Evolutionary conservation across 2,329 filamentous ascomycete species (phyloP), one percentile per base, ranked within the genome.

Genomic region (Tolypocladium ophioglossoides): DNA sequence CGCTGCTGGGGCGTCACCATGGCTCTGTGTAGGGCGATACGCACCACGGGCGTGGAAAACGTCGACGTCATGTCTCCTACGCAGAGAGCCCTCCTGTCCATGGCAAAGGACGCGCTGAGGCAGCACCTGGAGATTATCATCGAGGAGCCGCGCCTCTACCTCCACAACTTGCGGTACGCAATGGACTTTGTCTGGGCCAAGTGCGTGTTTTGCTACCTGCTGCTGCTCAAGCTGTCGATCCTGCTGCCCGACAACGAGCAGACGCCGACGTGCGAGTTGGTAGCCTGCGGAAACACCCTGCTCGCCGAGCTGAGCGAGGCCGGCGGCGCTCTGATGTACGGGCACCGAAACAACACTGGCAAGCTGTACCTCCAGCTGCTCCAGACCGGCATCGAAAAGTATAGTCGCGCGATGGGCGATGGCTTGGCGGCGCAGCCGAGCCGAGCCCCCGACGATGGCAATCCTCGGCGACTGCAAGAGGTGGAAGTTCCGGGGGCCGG

Each of bases 171-270:
- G 37, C 73, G 71, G 34, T 80, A 75, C 58, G 77, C 78, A 0
- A 78, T 79, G 72, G 77, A 80, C 53, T 81, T 80, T 55, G 78
- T 81, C 22, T 80, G 78, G 78, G 78, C 78, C 0, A 82, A 82
- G 61, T 78, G 76, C 51, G 77, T 78, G 0, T 81, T 80, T 56
- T 80, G 76, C n/a, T 77, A 80, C 47, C 65, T 81, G 2, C 67
- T 82, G 1, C 70, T 80, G 1, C 70, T 82, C 2, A 79, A 78
- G 54, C 67, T 81, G 4, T 73, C 76, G 0, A 71, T 76, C 0
- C 68, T 81, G 1, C 65, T 80, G 0, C 74, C 74, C 0, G 73
- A 77, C 10, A 58, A 57, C n/a, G 53, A 54, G 59, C 57, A 22
- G 56, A 57, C 7, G 51, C 52, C 18, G 59, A 52, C 38, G 50